Evolutionary conservation across 2,329 filamentous ascomycete genomes (phyloP).

Genomic region (Leptographium wingfieldii): DNA sequence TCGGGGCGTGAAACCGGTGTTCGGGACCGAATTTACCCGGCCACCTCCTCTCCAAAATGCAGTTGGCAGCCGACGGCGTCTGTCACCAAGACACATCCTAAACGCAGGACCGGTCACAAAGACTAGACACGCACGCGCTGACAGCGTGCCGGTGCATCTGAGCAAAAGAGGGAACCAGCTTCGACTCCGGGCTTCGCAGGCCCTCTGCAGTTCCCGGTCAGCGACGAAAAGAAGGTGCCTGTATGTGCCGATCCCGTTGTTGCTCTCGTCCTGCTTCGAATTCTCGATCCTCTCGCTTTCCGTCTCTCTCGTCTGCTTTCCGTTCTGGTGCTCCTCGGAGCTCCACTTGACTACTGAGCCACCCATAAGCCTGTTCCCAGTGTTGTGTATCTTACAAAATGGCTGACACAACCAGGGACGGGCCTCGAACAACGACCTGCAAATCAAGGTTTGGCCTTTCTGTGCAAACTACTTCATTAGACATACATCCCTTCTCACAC

Average conservation of each 20-base stretch:
- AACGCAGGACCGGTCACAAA: not conserved
- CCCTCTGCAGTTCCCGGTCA: not conserved
- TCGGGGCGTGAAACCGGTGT: not conserved
- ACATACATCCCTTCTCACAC: not conserved
- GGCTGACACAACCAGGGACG: not conserved
- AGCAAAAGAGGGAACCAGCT: not conserved
- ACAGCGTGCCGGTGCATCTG: not conserved
- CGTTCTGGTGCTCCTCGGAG: not conserved
- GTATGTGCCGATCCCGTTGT: not conserved
- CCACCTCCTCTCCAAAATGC: not conserved
- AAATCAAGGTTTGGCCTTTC: not conserved
- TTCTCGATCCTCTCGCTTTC: not conserved
- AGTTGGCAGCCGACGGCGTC: not conserved
- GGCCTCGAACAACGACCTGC: not conserved
- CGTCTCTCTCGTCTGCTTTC: not conserved
- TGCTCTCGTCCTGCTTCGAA: not conserved
- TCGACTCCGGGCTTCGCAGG: not conserved
- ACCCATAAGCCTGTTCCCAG: not conserved
- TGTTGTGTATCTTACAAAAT: not conserved
- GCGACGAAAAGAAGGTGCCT: not conserved
- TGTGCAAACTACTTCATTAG: not conserved
- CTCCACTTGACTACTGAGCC: not conserved
- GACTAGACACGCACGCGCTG: not conserved
- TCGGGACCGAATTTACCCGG: slow-evolving; percentile 11
- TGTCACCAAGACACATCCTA: not conserved